Base-by-base conservation (phyloP, 805 yeast genomes). In the Clavispora vitiphila region DNA sequence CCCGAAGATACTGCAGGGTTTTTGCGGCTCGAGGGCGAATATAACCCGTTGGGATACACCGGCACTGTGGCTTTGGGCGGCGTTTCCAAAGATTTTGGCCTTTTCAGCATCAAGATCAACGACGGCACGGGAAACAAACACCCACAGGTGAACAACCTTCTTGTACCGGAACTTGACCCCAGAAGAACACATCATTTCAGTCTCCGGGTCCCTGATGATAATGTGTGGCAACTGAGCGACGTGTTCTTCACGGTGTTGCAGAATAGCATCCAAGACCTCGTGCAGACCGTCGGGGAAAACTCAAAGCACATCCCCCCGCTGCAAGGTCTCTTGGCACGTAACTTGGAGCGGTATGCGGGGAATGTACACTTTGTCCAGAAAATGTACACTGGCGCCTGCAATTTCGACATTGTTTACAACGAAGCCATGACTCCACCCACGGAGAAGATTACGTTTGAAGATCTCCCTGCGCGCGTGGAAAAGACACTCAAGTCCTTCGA, bases 291-390 rank as follows among this genome's bases (percentile, higher is more conserved):
- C 30, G 56, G 54, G 1, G 37, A 50, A 3, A 35, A 18, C 9
- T 38, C 60, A 14, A 48, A 53, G 3, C 49, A 52, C 2, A 42
- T 73, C 11, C 78, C 81, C 1, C 69, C 81, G 0, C 67, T 65
- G 21, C 80, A 76, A 52, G 58, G 72, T 5, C 76, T 78, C 37
- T 63, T 78, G 4, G 47, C 88, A 32, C 72, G 86, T 51, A 81
- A 86, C 56, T 47, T 78, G 12, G 74, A 78, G 34, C 60, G 65
- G 19, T 81, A 79, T 49, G 78, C 64, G 46, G 97, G 96, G 1
- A 87, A 87, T 56, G 57, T 86, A 43, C 96, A 91, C 58, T 76
- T 77, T 44, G 64, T 89, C 22, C 96, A 91, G 61, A 82, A 86
- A 53, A 69, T 81, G 0, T 93, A 79, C 58, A 70, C 74, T 54